Percentiles rank a stretch among this genome's conserved stretches.
These are phyloP conservation scores for Psilocybe cyanescens DNA, from an alignment of 768 basidiomycete species.

Conservation along the genomic window DNA sequence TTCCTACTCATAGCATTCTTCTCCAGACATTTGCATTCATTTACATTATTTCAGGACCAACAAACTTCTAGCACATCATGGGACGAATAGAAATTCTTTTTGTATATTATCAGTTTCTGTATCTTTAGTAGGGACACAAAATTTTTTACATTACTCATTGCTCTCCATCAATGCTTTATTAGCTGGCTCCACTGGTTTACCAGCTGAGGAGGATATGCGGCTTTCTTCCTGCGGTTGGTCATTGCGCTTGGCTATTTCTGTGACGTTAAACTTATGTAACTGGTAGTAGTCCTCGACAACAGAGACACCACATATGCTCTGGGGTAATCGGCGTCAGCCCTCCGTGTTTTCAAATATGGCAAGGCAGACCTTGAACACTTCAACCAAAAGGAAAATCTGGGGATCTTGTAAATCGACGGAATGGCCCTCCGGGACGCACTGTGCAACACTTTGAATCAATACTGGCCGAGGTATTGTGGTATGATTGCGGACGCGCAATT, in stretches of 20 bases:
- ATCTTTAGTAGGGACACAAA: no score
- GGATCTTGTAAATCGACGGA: slow-evolving; percentile 71
- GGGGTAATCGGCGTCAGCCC: slow-evolving; percentile 1
- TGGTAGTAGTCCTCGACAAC: slow-evolving; percentile 74
- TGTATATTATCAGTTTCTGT: no score
- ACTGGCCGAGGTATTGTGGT: slow-evolving; percentile 61
- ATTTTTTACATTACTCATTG: no score
- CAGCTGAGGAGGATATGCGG: neutral
- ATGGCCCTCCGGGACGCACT: slow-evolving; percentile 70
- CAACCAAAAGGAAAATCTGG: slow-evolving; percentile 75
- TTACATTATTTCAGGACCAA: neutral
- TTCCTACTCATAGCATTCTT: neutral
- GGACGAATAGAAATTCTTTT: no score
- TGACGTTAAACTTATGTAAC: slow-evolving; percentile 78
- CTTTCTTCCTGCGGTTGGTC: slow-evolving; percentile 25
- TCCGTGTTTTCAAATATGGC: neutral
- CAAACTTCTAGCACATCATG: no score
- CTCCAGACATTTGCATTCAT: neutral
- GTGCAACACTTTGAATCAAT: slow-evolving; percentile 70
- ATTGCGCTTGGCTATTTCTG: slow-evolving; percentile 64
- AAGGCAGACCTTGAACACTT: slow-evolving; percentile 76
- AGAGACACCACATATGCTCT: slow-evolving; percentile 80
- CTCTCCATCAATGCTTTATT: no score
- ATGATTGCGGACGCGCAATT: slow-evolving; percentile 76
- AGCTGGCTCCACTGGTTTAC: no score